Conservation (phyloP, 148 eudicot species). For the Hydrangea macrophylla region DNA sequence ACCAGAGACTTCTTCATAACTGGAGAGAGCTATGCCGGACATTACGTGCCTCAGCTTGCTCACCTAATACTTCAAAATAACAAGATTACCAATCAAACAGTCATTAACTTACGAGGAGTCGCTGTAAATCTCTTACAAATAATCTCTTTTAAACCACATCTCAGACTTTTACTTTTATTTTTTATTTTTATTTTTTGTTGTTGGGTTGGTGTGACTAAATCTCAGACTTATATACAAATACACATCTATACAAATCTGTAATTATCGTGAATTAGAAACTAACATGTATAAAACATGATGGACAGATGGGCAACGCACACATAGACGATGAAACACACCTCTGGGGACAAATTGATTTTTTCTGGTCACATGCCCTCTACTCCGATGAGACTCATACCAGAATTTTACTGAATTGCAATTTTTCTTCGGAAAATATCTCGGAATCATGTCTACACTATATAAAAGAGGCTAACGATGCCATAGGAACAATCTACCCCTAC, state of each 20-base stretch:
- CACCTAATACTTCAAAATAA: constrained; percentile 17
- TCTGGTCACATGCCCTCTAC: constrained; percentile 27
- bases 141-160: too few species aligned
- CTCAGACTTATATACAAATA: not conserved
- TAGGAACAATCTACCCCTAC: constrained; percentile 14
- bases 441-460: not conserved
- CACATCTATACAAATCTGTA: not conserved
- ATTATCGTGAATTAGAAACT: too few species aligned
- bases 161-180: too few species aligned
- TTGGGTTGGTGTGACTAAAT: too few species aligned
- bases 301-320: constrained; percentile 28
- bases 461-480: not conserved
- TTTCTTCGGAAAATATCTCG: constrained; percentile 5
- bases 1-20: constrained; percentile 22
- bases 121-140: constrained; percentile 8
- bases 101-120: constrained; percentile 27
- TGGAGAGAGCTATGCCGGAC: constrained; percentile 28
- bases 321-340: constrained; percentile 13
- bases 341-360: constrained; percentile 17
- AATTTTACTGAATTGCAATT: constrained; percentile 17
- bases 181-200: too few species aligned
- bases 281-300: too few species aligned
- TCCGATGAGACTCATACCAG: constrained; percentile 25
- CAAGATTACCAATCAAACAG: constrained; percentile 20
- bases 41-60: constrained; percentile 30